phyloP scores from a whole-genome alignment of 345 rosid species.

The Sonneratia caseolaris region DNA sequence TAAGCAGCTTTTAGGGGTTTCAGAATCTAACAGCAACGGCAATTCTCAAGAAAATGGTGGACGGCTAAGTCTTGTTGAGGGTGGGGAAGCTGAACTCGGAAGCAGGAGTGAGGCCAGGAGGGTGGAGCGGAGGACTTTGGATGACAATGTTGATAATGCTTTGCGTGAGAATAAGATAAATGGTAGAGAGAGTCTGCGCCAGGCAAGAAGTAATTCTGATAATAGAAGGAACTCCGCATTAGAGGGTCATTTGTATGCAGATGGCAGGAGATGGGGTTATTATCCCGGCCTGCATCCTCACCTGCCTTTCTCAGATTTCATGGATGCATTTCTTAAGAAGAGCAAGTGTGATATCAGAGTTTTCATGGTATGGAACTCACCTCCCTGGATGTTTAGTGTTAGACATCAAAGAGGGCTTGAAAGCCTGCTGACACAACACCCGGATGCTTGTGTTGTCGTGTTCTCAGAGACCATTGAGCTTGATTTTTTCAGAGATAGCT shows the following conservation, averaged over 20 bases:
- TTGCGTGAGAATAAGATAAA: slow-evolving; percentile 6
- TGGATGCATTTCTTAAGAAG: slow-evolving; percentile 53
- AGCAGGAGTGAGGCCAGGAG: slow-evolving; percentile 28
- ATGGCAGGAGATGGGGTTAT: slow-evolving; percentile 93
- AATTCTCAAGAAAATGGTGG: slow-evolving; percentile 13
- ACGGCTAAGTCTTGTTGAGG: slow-evolving; percentile 3
- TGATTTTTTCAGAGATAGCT: slow-evolving; percentile 71
- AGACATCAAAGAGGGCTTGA: slow-evolving; percentile 88
- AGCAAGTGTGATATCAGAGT: slow-evolving; percentile 53
- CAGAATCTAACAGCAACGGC: slow-evolving; percentile 12
- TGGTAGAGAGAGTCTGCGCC: background rate
- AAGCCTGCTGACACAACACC: slow-evolving; percentile 68
- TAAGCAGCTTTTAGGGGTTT: slow-evolving; percentile 52
- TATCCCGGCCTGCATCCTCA: slow-evolving; percentile 65
- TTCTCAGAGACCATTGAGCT: slow-evolving; percentile 85
- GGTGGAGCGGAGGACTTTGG: slow-evolving; percentile 46
- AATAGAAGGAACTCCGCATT: slow-evolving; percentile 28
- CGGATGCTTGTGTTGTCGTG: slow-evolving; percentile 73
- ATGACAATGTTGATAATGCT: slow-evolving; percentile 15
- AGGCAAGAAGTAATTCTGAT: slow-evolving; percentile 3
- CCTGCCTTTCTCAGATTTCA: slow-evolving; percentile 58
- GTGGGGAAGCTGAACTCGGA: slow-evolving; percentile 7
- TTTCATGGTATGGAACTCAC: slow-evolving; percentile 94
- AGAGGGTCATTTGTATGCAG: slow-evolving; percentile 54
- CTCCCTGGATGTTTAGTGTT: slow-evolving; percentile 88